Conservation (phyloP, 768 basidiomycete species). For the Daedalea quercina region DNA sequence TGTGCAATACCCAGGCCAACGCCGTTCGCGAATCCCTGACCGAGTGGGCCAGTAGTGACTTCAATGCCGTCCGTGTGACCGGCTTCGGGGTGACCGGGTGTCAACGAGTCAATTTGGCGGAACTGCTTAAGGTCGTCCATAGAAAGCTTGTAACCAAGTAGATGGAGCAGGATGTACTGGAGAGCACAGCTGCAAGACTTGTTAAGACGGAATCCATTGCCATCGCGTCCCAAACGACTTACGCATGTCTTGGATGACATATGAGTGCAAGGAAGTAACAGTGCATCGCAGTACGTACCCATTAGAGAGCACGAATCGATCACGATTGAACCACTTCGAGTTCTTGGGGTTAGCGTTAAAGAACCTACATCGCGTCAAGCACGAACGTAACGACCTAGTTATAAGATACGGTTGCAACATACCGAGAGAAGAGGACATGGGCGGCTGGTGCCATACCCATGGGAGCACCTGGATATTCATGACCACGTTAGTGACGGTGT, state of each 20-base stretch:
- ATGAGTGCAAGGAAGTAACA: slow-evolving; percentile 8
- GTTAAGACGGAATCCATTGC: not conserved
- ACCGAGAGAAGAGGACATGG: slow-evolving; percentile 78
- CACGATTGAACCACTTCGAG: slow-evolving; percentile 93
- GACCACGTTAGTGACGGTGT: slow-evolving; percentile 2
- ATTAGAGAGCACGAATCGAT: slow-evolving; percentile 95
- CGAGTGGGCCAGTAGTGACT: slow-evolving; percentile 94
- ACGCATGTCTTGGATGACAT: slow-evolving; percentile 60
- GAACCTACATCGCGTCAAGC: slow-evolving; percentile 45
- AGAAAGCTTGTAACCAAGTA: slow-evolving; percentile 86
- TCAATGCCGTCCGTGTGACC: slow-evolving; percentile 72
- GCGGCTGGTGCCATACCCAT: slow-evolving; percentile 90
- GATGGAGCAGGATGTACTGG: slow-evolving; percentile 88
- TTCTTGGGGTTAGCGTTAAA: slow-evolving; percentile 83
- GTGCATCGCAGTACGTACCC: slow-evolving; percentile 46
- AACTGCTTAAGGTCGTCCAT: slow-evolving; percentile 91
- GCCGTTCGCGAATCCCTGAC: slow-evolving; percentile 90
- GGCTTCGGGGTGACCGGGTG: slow-evolving; percentile 89
- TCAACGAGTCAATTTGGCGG: slow-evolving; percentile 85
- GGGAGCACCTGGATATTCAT: slow-evolving; percentile 59
- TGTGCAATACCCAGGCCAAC: slow-evolving; percentile 93
- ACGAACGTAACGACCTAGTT: not conserved
- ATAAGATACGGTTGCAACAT: slow-evolving; percentile 4
- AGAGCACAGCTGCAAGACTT: slow-evolving; percentile 66
- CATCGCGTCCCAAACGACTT: slow-evolving; percentile 24